Evolutionary conservation across 768 basidiomycete genomes (phyloP).

Genomic region (Boletus barrowsii): DNA sequence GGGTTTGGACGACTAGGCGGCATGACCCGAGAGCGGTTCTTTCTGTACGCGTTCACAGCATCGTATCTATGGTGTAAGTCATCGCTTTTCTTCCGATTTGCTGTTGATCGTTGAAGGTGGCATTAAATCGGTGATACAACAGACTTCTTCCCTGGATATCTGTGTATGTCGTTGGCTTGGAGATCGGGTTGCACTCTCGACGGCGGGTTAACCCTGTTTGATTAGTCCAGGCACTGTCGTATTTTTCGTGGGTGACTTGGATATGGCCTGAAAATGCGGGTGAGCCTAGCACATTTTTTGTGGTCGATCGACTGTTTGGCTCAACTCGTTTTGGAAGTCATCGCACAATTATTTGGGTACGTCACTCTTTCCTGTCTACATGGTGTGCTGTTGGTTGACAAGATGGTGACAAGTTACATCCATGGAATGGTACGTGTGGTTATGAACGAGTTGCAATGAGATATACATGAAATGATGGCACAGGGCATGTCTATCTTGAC

Average conservation of each 20-base stretch:
- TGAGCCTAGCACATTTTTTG: conserved; percentile 23
- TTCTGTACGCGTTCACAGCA: conserved; percentile 57
- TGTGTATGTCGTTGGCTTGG: conserved; percentile 30
- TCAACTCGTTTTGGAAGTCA: conserved; percentile 27
- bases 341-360: conserved; percentile 50
- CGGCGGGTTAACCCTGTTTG: background rate
- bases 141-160: conserved; percentile 46
- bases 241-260: conserved; percentile 61
- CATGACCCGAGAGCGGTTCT: conserved; percentile 74
- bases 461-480: no score
- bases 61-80: conserved; percentile 60
- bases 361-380: background rate
- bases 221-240: conserved; percentile 46
- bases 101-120: background rate
- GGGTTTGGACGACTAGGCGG: conserved; percentile 62
- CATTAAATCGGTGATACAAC: conserved; percentile 1
- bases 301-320: conserved; percentile 9
- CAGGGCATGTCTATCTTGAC: conserved; percentile 69
- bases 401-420: conserved; percentile 22
- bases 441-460: background rate
- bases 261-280: conserved; percentile 47
- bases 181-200: background rate
- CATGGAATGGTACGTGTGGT: conserved; percentile 43
- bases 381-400: background rate
- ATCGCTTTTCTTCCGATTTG: background rate